These are phyloP conservation scores for Astrothelium macrocarpum DNA, from an alignment of 495 filamentous ascomycete species.

Conservation along the genomic window DNA sequence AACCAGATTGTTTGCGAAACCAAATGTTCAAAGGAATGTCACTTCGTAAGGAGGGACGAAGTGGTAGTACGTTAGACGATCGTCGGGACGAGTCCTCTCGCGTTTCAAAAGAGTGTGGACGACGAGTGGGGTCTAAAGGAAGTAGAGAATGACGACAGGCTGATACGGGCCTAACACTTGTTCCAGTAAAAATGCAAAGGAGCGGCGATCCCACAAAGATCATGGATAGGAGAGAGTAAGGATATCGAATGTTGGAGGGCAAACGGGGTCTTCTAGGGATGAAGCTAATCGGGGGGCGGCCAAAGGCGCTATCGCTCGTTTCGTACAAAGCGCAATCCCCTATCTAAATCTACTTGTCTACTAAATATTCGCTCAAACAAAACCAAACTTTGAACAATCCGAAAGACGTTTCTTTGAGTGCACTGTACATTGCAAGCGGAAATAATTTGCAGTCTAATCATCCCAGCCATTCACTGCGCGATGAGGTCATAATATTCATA, in stretches of 20 bases:
- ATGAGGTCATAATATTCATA: too few species aligned
- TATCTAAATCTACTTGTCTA: too few species aligned
- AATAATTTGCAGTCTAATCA: too few species aligned
- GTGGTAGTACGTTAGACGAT: neutral
- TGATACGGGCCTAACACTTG: conserved; percentile 5
- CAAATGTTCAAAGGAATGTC: neutral
- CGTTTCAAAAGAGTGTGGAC: conserved; percentile 6
- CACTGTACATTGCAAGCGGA: too few species aligned
- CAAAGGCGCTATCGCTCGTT: neutral
- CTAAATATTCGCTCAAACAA: too few species aligned
- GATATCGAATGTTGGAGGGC: neutral
- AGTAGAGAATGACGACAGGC: neutral
- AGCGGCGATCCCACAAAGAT: neutral
- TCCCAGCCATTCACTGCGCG: too few species aligned
- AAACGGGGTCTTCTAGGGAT: conserved; percentile 1
- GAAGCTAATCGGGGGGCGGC: neutral
- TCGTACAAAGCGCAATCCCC: neutral
- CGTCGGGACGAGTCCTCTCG: conserved; percentile 2
- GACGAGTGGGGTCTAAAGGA: neutral
- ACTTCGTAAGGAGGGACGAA: neutral
- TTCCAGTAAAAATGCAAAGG: conserved; percentile 6
- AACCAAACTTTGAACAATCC: too few species aligned
- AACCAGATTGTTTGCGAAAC: neutral
- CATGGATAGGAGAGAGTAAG: neutral
- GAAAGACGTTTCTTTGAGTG: too few species aligned